Evolutionary conservation across 192 early-diverging fungal genomes (phyloP).

Genomic region (Umbelopsis ramanniana): DNA sequence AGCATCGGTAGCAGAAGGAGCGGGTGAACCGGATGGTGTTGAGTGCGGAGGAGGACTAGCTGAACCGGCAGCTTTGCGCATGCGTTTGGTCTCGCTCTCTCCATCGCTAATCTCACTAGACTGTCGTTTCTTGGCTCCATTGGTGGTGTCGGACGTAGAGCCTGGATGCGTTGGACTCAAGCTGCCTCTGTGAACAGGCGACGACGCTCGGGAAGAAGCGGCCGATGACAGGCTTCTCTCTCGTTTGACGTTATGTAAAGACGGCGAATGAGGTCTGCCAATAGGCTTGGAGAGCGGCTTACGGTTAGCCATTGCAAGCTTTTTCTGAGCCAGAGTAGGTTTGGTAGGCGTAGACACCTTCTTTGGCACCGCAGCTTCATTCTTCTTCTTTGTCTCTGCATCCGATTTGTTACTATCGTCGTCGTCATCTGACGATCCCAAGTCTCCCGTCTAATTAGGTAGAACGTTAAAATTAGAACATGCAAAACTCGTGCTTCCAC

Average conservation of each 20-base stretch:
- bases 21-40: not conserved
- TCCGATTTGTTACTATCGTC: slow-evolving; percentile 26
- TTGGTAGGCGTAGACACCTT: slow-evolving; percentile 22
- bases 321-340: slow-evolving; percentile 32
- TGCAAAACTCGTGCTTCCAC: not conserved
- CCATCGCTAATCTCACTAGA: slow-evolving; percentile 18
- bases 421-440: slow-evolving; percentile 27
- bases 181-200: slow-evolving; percentile 11
- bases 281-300: slow-evolving; percentile 39
- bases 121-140: not conserved
- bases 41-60: slow-evolving; percentile 7
- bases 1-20: not conserved
- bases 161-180: slow-evolving; percentile 7
- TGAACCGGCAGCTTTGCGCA: slow-evolving; percentile 24
- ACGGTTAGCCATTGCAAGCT: slow-evolving; percentile 22
- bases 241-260: slow-evolving; percentile 31
- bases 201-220: slow-evolving; percentile 3
- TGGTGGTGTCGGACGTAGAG: slow-evolving; percentile 2
- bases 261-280: slow-evolving; percentile 39
- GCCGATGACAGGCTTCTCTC: not conserved
- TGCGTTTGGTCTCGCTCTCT: not conserved
- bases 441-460: slow-evolving; percentile 27
- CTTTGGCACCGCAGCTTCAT: slow-evolving; percentile 23
- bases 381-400: slow-evolving; percentile 25
- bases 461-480: not conserved